Evolutionary conservation across 2,329 filamentous ascomycete species (phyloP).

Genomic region (Alternaria burnsii): DNA sequence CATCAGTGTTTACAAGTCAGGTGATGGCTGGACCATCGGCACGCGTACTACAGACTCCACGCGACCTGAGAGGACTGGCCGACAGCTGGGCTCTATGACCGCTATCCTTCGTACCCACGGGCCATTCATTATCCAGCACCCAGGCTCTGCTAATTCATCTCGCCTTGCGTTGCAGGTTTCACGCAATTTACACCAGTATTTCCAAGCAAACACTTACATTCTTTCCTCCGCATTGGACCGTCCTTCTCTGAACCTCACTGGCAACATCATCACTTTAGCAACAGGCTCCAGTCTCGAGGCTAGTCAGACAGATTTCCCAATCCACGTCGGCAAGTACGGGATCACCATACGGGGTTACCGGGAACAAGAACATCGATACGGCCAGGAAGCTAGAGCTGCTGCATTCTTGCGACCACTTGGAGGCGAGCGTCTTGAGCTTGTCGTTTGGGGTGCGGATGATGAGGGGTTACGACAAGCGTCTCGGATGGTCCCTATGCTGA

Average conservation of each 20-base stretch:
- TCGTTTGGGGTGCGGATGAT: constrained; percentile 64
- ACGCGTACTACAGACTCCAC: neutral
- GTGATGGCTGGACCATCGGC: constrained; percentile 15
- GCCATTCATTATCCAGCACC: constrained; percentile 54
- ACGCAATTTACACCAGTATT: constrained; percentile 67
- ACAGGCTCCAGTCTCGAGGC: constrained; percentile 38
- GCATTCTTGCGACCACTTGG: constrained; percentile 61
- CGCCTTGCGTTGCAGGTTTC: constrained; percentile 62
- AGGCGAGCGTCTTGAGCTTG: constrained; percentile 60
- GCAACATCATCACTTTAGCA: constrained; percentile 58
- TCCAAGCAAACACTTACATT: constrained; percentile 61
- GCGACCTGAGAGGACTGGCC: constrained; percentile 49
- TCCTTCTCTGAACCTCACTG: constrained; percentile 24
- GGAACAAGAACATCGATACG: constrained; percentile 32
- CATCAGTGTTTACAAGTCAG: constrained; percentile 3
- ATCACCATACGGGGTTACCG: constrained; percentile 33
- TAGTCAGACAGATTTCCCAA: constrained; percentile 38
- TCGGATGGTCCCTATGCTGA: constrained; percentile 63
- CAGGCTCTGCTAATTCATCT: constrained; percentile 36
- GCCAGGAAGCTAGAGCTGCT: constrained; percentile 55
- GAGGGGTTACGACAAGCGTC: constrained; percentile 60
- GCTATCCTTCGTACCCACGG: constrained; percentile 61
- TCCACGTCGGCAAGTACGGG: constrained; percentile 32
- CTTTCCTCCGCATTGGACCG: constrained; percentile 10
- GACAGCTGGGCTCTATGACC: constrained; percentile 63